Evolutionary conservation across 129 eudicot species (phyloP).

Genomic region (Escallonia herrerae): DNA sequence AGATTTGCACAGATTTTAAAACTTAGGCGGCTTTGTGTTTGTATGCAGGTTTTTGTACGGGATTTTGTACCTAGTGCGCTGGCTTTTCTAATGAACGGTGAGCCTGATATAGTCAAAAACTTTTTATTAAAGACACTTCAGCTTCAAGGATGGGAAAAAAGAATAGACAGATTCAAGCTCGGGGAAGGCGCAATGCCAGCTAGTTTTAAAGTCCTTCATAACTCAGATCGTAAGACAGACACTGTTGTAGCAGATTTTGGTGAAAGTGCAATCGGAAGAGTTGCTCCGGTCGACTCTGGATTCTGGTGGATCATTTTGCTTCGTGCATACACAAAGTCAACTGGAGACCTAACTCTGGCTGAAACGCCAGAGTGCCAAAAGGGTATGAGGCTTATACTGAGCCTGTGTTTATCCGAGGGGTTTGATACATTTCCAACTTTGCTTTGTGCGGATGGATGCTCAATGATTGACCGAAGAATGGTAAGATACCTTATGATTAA

Average conservation of each 20-base stretch:
- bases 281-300: conserved; percentile 98
- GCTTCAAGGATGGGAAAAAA: conserved; percentile 96
- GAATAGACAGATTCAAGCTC: conserved; percentile 80
- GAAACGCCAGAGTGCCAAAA: conserved; percentile 94
- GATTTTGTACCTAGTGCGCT: conserved; percentile 98
- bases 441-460: conserved; percentile 93
- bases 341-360: conserved; percentile 75
- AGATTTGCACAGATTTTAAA: too few relatives aligned
- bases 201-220: conserved; percentile 95
- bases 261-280: conserved; percentile 98
- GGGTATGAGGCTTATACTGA: conserved; percentile 81
- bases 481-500: conserved; percentile 32
- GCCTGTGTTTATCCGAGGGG: conserved; percentile 83
- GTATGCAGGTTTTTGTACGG: conserved; percentile 74
- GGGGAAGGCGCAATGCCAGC: conserved; percentile 99
- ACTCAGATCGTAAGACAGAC: conserved; percentile 84
- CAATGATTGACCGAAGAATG: conserved; percentile 99
- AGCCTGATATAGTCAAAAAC: conserved; percentile 92
- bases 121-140: conserved; percentile 82
- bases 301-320: conserved; percentile 99
- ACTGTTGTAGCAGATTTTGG: conserved; percentile 94
- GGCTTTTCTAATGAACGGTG: conserved; percentile 95
- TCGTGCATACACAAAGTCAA: conserved; percentile 94
- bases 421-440: conserved; percentile 94
- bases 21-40: background rate